These are phyloP conservation scores for Incumbomyces delicatus DNA, from an alignment of 2,329 filamentous ascomycete species.

Conservation along the genomic window DNA sequence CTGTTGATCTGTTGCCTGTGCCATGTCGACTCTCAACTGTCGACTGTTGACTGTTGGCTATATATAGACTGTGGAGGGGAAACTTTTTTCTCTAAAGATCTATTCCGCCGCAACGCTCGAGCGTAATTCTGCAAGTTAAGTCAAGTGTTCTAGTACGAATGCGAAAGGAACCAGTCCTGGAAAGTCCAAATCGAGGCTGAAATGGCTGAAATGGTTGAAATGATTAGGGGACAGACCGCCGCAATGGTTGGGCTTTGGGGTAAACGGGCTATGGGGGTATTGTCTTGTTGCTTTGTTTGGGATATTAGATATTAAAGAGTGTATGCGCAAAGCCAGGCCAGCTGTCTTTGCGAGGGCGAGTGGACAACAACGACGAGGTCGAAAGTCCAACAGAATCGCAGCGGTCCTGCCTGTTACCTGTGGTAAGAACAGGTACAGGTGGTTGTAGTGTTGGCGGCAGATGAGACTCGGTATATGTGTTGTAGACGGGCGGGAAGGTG, in stretches of 20 bases:
- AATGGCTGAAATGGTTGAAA: background rate
- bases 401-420: constrained; percentile 7
- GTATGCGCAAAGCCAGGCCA: constrained; percentile 32
- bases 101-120: too few species aligned
- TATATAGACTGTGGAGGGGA: background rate
- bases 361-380: constrained; percentile 21
- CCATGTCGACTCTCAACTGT: constrained; percentile 11
- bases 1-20: constrained; percentile 14
- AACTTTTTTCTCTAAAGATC: background rate
- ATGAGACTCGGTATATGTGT: constrained; percentile 8
- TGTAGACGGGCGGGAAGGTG: constrained; percentile 3
- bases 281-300: too few species aligned
- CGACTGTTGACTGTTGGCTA: too few species aligned
- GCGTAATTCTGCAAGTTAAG: background rate
- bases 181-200: background rate
- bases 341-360: constrained; percentile 30
- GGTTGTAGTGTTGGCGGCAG: constrained; percentile 1
- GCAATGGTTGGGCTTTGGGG: too few species aligned
- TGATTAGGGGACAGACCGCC: too few species aligned
- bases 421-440: constrained; percentile 5
- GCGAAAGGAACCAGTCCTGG: constrained; percentile 5
- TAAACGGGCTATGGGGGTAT: too few species aligned
- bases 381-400: constrained; percentile 7
- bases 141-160: background rate
- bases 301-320: constrained; percentile 17